Conservation (phyloP, 2,329 filamentous ascomycete genomes). For the Stachybotrys elegans region DNA sequence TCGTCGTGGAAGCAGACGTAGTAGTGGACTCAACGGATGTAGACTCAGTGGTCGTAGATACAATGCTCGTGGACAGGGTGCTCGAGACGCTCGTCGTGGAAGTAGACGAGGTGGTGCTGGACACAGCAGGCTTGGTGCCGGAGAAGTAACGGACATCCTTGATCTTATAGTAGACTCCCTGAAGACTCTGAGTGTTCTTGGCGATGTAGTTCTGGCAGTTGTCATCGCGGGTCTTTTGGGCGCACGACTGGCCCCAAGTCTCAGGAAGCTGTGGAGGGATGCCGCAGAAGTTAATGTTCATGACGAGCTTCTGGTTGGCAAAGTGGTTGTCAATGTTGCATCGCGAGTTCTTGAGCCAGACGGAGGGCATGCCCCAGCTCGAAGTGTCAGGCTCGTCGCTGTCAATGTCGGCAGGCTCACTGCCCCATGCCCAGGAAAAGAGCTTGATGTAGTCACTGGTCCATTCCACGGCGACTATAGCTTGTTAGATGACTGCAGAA, state of each 20-base stretch:
- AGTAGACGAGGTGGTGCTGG: slow-evolving; percentile 17
- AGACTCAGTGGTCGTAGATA: slow-evolving; percentile 3
- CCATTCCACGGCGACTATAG: slow-evolving; percentile 36
- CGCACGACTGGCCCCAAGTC: slow-evolving; percentile 22
- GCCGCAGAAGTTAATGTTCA: slow-evolving; percentile 73
- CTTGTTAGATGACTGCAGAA: slow-evolving; percentile 7
- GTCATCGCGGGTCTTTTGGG: slow-evolving; percentile 12
- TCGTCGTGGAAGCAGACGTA: slow-evolving; percentile 5
- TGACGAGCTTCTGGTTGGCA: slow-evolving; percentile 63
- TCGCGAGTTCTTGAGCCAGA: slow-evolving; percentile 48
- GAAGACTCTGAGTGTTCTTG: slow-evolving; percentile 28
- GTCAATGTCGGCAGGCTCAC: slow-evolving; percentile 27
- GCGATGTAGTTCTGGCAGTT: slow-evolving; percentile 33
- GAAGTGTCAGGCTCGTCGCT: slow-evolving; percentile 51
- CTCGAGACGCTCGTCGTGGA: slow-evolving; percentile 6
- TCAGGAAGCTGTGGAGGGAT: slow-evolving; percentile 51
- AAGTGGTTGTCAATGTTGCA: slow-evolving; percentile 65
- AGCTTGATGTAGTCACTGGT: slow-evolving; percentile 33
- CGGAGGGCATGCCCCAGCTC: slow-evolving; percentile 60
- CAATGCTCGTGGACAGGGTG: slow-evolving; percentile 5
- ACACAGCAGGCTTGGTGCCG: slow-evolving; percentile 6
- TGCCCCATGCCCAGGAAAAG: slow-evolving; percentile 30
- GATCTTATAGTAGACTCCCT: slow-evolving; percentile 42
- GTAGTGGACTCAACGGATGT: slow-evolving; percentile 6
- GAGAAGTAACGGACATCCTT: slow-evolving; percentile 30